phyloP scores from a whole-genome alignment of 495 filamentous ascomycete species.

The Penicillium subrubescens region DNA sequence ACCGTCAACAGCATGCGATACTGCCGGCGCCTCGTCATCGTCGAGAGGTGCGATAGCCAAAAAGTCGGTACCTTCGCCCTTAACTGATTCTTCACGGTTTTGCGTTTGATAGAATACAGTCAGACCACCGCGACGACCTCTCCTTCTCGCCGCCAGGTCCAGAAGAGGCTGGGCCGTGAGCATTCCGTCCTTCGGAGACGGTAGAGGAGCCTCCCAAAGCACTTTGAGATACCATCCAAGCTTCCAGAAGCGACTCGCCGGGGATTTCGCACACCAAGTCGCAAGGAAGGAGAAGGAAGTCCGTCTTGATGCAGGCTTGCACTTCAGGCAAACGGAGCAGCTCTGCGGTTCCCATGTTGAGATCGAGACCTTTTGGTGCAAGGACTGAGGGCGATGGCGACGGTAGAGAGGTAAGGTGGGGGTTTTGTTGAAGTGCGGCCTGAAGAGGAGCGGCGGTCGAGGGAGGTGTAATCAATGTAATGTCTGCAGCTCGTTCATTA shows the following conservation, averaged over 20 bases:
- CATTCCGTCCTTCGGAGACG: constrained; percentile 26
- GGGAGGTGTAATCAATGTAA: constrained; percentile 80
- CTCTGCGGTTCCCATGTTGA: constrained; percentile 84
- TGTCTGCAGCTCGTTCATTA: constrained; percentile 53
- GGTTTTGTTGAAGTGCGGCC: constrained; percentile 81
- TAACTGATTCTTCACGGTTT: constrained; percentile 66
- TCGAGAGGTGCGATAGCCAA: constrained; percentile 70
- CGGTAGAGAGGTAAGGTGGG: constrained; percentile 79
- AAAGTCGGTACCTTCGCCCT: constrained; percentile 91
- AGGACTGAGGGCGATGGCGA: constrained; percentile 73
- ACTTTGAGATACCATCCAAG: constrained; percentile 87
- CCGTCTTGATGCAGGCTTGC: constrained; percentile 67
- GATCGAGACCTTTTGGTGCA: constrained; percentile 68
- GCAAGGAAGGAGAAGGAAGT: constrained; percentile 91
- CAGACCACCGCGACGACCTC: constrained; percentile 71
- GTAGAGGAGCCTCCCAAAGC: constrained; percentile 55
- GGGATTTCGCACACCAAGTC: constrained; percentile 91
- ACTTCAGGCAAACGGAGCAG: constrained; percentile 82
- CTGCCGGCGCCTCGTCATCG: constrained; percentile 45
- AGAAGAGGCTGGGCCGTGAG: constrained; percentile 35
- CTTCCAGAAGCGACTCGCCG: constrained; percentile 75
- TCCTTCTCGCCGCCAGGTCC: constrained; percentile 54
- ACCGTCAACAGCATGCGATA: constrained; percentile 51
- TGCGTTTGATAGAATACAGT: constrained; percentile 89
- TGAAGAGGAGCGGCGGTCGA: constrained; percentile 69